These are phyloP conservation scores for Lepiota subincarnata DNA, from an alignment of 768 basidiomycete species.

Conservation along the genomic window DNA sequence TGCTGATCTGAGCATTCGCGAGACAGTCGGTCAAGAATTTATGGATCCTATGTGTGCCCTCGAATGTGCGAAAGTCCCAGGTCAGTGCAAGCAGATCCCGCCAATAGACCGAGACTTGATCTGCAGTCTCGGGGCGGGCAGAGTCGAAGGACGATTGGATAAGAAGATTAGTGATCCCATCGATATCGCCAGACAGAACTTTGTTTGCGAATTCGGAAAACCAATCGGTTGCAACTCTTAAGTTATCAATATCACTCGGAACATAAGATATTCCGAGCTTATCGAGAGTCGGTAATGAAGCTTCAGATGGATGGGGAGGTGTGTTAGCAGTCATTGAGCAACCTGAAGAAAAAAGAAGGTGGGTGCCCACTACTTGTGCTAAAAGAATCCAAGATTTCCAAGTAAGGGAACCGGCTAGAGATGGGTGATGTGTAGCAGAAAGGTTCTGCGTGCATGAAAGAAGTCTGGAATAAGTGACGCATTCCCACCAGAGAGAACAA, in stretches of 20 bases:
- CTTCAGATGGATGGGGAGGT: constrained; percentile 20
- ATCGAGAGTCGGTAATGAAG: constrained; percentile 24
- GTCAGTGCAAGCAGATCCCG: constrained; percentile 50
- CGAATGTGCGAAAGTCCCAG: constrained; percentile 50
- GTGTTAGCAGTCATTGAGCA: background rate
- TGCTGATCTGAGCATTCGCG: constrained; percentile 21
- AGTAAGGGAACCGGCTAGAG: too few species aligned
- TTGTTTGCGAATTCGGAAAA: constrained; percentile 20
- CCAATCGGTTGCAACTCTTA: constrained; percentile 24
- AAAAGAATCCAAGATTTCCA: too few species aligned
- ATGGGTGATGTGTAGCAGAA: too few species aligned
- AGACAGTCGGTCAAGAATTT: constrained; percentile 38
- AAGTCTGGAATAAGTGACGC: too few species aligned
- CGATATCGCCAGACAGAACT: background rate
- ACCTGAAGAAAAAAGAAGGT: background rate
- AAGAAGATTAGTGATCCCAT: constrained; percentile 26
- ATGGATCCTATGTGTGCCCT: constrained; percentile 31
- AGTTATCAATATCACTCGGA: constrained; percentile 28
- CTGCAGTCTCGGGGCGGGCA: constrained; percentile 16
- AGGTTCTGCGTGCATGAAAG: too few species aligned
- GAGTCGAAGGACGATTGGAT: constrained; percentile 27
- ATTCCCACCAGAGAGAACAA: too few species aligned
- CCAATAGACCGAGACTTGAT: constrained; percentile 34
- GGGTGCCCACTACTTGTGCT: too few species aligned
- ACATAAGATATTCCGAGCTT: constrained; percentile 26